Conservation (phyloP, 768 basidiomycete species). For the Mycena epipterygia region DNA sequence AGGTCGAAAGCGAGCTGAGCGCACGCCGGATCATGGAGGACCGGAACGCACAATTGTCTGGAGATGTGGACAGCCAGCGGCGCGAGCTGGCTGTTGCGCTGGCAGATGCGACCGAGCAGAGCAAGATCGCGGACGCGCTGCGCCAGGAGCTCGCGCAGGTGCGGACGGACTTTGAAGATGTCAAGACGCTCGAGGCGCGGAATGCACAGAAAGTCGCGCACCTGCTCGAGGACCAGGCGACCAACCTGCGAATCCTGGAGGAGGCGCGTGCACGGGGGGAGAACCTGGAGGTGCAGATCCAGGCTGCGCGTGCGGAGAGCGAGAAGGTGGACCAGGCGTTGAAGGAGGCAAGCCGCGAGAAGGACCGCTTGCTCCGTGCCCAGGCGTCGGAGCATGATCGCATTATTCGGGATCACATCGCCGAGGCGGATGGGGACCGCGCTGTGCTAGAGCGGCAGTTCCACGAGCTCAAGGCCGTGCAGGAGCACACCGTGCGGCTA, state of each 20-base stretch:
- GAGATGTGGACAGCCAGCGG: conserved; percentile 69
- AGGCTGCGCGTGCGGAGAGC: conserved; percentile 77
- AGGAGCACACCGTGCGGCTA: conserved; percentile 73
- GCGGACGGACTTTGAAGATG: conserved; percentile 73
- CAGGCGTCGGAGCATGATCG: conserved; percentile 79
- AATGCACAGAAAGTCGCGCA: conserved; percentile 73
- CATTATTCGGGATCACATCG: conserved; percentile 87
- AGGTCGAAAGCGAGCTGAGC: conserved; percentile 73
- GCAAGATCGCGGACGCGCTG: conserved; percentile 67
- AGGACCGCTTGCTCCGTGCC: conserved; percentile 79
- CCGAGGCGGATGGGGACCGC: conserved; percentile 94
- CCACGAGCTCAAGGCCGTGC: conserved; percentile 73
- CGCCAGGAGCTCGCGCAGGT: conserved; percentile 76
- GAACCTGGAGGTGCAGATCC: conserved; percentile 82
- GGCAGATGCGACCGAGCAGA: conserved; percentile 77
- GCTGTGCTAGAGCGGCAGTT: conserved; percentile 93
- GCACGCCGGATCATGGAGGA: conserved; percentile 75
- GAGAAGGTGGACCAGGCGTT: conserved; percentile 78
- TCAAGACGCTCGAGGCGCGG: conserved; percentile 74
- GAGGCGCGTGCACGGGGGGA: conserved; percentile 82
- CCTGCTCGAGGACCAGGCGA: conserved; percentile 84
- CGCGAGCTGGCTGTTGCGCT: conserved; percentile 69
- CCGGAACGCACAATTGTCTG: conserved; percentile 68
- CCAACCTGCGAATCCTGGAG: conserved; percentile 77
- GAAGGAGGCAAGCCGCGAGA: conserved; percentile 78